Percentiles rank a stretch among this genome's conserved stretches.
phyloP scores from a whole-genome alignment of 2,329 filamentous ascomycete genomes.

The Pyrenophora teres region DNA sequence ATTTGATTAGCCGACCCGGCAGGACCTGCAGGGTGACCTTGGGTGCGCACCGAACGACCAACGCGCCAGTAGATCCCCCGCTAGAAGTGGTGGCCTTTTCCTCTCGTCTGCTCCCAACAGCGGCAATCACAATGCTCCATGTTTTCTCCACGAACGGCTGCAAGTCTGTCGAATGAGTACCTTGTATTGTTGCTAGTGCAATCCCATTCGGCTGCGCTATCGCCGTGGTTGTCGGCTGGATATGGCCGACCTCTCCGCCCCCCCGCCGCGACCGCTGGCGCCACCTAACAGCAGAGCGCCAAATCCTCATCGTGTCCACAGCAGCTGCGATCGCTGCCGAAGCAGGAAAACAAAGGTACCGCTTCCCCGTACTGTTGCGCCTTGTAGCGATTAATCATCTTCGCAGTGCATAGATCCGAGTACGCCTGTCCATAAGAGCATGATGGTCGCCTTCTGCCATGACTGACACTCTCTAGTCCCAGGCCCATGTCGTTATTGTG shows the following conservation, averaged over 20 bases:
- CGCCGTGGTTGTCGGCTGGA: slow-evolving; percentile 17
- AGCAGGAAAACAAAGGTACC: slow-evolving; percentile 46
- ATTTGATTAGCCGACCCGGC: slow-evolving; percentile 21
- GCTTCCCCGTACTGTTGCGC: neutral
- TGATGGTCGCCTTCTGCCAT: slow-evolving; percentile 2
- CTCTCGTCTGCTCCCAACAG: slow-evolving; percentile 11
- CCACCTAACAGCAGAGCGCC: slow-evolving; percentile 29
- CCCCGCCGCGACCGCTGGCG: slow-evolving; percentile 21
- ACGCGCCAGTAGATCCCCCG: slow-evolving; percentile 17
- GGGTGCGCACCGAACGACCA: slow-evolving; percentile 3
- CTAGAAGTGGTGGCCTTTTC: slow-evolving; percentile 14
- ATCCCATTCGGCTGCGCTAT: slow-evolving; percentile 8
- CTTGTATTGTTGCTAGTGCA: slow-evolving; percentile 14
- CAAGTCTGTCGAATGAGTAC: slow-evolving; percentile 27
- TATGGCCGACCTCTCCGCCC: slow-evolving; percentile 35
- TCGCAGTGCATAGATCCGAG: slow-evolving; percentile 47
- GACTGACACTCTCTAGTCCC: slow-evolving; percentile 40
- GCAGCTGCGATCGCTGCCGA: slow-evolving; percentile 46
- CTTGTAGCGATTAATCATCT: slow-evolving; percentile 25
- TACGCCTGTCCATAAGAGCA: slow-evolving; percentile 22
- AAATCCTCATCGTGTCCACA: slow-evolving; percentile 43
- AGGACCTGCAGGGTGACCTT: slow-evolving; percentile 16
- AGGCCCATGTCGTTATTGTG: slow-evolving; percentile 47
- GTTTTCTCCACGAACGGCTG: slow-evolving; percentile 17
- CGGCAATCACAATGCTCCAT: slow-evolving; percentile 16